phyloP scores from a whole-genome alignment of 345 rosid species.

The Eucalyptus pumila region DNA sequence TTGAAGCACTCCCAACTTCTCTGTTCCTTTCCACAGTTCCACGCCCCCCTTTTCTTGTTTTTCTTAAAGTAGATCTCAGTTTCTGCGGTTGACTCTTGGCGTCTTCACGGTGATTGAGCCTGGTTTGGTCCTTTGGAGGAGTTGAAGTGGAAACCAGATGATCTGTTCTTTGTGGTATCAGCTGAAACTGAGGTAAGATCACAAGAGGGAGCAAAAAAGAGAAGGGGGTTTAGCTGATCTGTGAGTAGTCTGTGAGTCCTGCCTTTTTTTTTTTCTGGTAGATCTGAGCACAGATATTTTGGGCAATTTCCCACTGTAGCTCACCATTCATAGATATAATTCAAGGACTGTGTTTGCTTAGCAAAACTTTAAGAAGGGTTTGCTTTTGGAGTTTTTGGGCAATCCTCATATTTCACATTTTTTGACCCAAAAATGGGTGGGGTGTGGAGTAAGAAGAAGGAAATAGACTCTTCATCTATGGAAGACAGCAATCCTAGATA shows the following conservation, averaged over 20 bases:
- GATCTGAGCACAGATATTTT: not conserved
- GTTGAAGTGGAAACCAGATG: too few species aligned
- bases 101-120: not conserved
- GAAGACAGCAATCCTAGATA: slow-evolving; percentile 6
- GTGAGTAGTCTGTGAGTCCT: not conserved
- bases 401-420: not conserved
- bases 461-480: not conserved
- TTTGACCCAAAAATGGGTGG: not conserved
- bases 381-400: not conserved
- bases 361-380: not conserved
- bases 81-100: not conserved
- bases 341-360: not conserved
- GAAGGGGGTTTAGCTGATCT: not conserved
- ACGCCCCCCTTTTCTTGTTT: not conserved
- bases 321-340: not conserved
- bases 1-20: not conserved
- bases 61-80: not conserved
- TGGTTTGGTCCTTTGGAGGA: not conserved
- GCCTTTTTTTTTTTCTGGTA: not conserved
- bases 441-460: not conserved
- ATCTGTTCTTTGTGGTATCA: not conserved
- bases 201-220: not conserved
- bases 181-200: not conserved
- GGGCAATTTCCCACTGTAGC: not conserved
- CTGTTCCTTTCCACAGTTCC: not conserved